Evolutionary conservation across 1,139 yeast species (phyloP), one percentile per base, ranked within the genome.

Genomic region (Kluyveromyces sp.): DNA sequence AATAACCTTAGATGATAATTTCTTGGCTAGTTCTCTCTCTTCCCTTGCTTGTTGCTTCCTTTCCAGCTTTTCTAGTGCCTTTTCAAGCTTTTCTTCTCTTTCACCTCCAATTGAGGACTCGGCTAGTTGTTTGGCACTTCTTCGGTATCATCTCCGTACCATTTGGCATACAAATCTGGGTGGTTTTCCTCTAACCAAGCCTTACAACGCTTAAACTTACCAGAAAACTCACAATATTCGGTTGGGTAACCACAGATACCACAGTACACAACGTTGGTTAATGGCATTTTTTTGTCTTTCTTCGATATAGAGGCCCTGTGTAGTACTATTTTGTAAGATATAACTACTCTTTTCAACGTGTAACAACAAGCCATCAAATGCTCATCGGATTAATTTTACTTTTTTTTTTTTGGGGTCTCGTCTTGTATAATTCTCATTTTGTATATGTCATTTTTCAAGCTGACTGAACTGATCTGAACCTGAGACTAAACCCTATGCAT

Each of bases 211-310:
- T 82, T 83, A 65, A 84, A 74, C 37, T 82, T 74, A 42, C 86
- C 85, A 10, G 96, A 95, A 63, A 89, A 90, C 64, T 90, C 97
- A 70, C 98, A 90, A 68, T 82, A 90, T 50, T 89, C 97, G 2
- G 92, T 92, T 15, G 97, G 97, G 61, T 79, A 82, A 0, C 89
- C 69, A 66, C 97, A 90, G 7, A 89, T 77, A 4, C 81, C 92
- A 66, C 97, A 90, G 69, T 90, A 89, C 8, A 75, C 59, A 25
- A 81, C 74, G 30, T 68, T 58, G 55, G 67, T 73, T 15, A 84
- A 77, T 43, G 53, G 51, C 50, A 50, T 50, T n/a, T 2, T 33
- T 33, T 10, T 33, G 15, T 33, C 15, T 10, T 7, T 33, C 1
- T 33, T 15, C 21, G 21, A 15, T 15, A 15, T 15, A 15, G 21